Base-by-base conservation (phyloP, 1,284 basidiomycete genomes). In the Pseudozyma flocculosa region DNA sequence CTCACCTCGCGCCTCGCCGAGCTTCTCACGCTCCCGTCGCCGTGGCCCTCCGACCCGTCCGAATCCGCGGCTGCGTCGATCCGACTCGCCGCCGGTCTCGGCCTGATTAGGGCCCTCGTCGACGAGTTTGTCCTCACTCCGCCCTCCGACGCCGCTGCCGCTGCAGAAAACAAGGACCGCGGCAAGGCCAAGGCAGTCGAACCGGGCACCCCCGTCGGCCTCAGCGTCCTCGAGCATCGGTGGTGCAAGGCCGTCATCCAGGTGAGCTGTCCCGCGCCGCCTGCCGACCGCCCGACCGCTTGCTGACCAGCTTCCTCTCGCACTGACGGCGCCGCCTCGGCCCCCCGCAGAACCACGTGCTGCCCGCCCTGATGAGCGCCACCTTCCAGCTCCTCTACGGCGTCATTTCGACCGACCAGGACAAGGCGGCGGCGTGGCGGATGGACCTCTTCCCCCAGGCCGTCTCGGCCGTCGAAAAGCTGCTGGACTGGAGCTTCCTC, bases 161-260 rank as follows among this genome's bases (percentile, higher is more conserved):
- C 26, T 29, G 26, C 11, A 5, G 26, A 19, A 34, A 3, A 30
- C 32, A 17, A 40, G 22, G 37, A 30, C 19, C 22, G 26, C 2
- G 18, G 18, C 38, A 45, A 37, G 39, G 29, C 48, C 17, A 61
- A 66, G 39, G 48, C 49, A 11, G 57, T 46, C 1, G 52, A 60
- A 2, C 51, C 50, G n/a, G 67, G 60, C 30, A 60, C 57, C 1
- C 47, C 52, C 4, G 59, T 68, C 17, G 72, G 70, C 15, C 65
- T 74, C 23, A 67, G 48, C 15, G 41, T 54, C 21, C 59, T 59
- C 15, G 63, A 66, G 46, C 68, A 69, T 43, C 52, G 61, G 19
- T 68, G 69, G 42, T 74, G 65, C 61, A 72, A 72, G 40, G 48
- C 61, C 9, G 54, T 66, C n/a, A 48, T 64, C 17, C 63, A 54